A percentile compares a stretch with the other conserved stretches of the same genome.
These are phyloP conservation scores for Microbotryum violaceum DNA, from an alignment of 1,284 basidiomycete species.

Conservation along the genomic window DNA sequence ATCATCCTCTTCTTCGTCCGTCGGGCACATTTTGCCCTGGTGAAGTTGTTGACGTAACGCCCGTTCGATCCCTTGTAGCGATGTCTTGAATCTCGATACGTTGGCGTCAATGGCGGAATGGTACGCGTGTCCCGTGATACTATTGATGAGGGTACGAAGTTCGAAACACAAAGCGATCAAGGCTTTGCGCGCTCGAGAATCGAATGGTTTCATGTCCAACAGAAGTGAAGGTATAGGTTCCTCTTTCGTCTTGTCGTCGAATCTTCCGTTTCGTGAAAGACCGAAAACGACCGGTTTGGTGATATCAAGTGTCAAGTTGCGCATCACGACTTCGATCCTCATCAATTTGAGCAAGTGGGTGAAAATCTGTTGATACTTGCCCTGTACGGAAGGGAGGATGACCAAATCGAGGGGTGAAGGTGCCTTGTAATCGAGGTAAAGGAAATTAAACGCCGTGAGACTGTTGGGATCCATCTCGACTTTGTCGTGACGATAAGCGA, in stretches of 20 bases:
- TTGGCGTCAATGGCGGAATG: neutral
- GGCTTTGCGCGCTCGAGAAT: neutral
- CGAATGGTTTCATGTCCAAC: neutral
- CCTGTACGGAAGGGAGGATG: slow-evolving; percentile 1
- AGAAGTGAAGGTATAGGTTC: neutral
- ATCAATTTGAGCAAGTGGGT: slow-evolving; percentile 3
- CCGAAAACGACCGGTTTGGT: neutral
- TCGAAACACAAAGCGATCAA: slow-evolving; percentile 1
- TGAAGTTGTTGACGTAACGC: neutral
- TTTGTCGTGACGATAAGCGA: slow-evolving; percentile 1
- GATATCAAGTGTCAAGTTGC: neutral
- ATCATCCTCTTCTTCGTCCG: neutral
- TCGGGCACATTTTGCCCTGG: no score
- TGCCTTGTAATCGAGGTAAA: slow-evolving; percentile 6
- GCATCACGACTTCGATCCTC: slow-evolving; percentile 5
- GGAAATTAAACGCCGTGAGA: slow-evolving; percentile 7
- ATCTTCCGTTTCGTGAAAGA: neutral
- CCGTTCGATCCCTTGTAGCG: neutral
- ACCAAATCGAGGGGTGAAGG: slow-evolving; percentile 8
- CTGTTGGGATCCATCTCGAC: slow-evolving; percentile 3
- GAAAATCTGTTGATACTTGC: slow-evolving; percentile 8
- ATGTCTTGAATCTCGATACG: neutral
- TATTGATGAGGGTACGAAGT: neutral
- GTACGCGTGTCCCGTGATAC: neutral
- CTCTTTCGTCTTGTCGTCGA: neutral